Percentiles rank a stretch among this genome's conserved stretches.
phyloP scores from a whole-genome alignment of 139 green algal species.

The Mychonastes homosphaera region DNA sequence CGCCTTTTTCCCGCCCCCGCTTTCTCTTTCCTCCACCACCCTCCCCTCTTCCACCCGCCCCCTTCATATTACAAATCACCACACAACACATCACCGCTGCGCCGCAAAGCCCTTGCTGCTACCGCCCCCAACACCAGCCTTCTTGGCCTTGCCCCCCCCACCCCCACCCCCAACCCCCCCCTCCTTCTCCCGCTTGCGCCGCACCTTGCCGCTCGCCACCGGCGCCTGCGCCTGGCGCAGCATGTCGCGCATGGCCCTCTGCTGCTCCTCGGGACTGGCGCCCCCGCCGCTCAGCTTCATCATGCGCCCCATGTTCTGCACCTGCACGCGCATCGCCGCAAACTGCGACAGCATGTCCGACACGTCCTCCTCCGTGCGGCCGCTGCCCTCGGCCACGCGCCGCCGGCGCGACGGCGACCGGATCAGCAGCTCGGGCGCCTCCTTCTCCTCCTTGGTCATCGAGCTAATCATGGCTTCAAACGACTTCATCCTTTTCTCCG shows the following conservation, averaged over 20 bases:
- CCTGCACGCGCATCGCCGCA: conserved; percentile 55
- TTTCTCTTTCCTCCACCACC: too few species aligned
- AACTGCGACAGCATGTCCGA: conserved; percentile 68
- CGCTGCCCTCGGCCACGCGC: conserved; percentile 48
- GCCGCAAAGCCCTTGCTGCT: conserved; percentile 24
- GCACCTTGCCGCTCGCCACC: conserved; percentile 28
- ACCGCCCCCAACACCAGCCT: not conserved
- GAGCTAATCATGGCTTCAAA: conserved; percentile 76
- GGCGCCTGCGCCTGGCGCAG: conserved; percentile 16
- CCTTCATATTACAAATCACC: too few species aligned
- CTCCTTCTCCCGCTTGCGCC: conserved; percentile 12
- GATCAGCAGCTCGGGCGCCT: conserved; percentile 75
- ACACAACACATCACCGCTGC: not conserved
- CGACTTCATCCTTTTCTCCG: conserved; percentile 62
- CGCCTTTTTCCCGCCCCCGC: too few species aligned
- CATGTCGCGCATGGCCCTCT: conserved; percentile 27
- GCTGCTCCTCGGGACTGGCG: not conserved
- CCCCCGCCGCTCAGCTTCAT: conserved; percentile 40
- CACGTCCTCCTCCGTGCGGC: conserved; percentile 55
- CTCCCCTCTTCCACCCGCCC: too few species aligned
- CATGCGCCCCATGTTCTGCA: conserved; percentile 63
- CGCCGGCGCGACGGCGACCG: conserved; percentile 47
- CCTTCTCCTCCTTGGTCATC: conserved; percentile 61
- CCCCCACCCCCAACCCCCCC: not conserved
- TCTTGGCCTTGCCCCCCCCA: conserved; percentile 17